Evolutionary conservation across 257 asterid genomes (phyloP).

Genomic region (Fraxinus excelsior): DNA sequence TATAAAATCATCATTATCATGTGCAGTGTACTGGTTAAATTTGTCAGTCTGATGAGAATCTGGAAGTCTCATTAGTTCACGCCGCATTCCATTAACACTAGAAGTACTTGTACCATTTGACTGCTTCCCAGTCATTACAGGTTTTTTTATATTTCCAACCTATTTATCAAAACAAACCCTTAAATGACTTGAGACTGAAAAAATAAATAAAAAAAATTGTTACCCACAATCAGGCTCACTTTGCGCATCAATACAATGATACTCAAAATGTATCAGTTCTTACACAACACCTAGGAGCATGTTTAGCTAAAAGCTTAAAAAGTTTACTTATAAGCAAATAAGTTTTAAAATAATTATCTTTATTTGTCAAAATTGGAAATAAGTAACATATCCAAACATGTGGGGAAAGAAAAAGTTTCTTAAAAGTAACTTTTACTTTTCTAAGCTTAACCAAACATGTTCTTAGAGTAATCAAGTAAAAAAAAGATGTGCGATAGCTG

Average conservation of each 20-base stretch:
- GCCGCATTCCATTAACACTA: slow-evolving; percentile 69
- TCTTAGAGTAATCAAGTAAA: not conserved
- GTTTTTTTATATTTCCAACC: slow-evolving; percentile 79
- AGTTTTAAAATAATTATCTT: no score
- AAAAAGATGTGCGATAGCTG: not conserved
- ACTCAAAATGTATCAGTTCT: not conserved
- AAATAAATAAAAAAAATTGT: no score
- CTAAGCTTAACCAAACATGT: not conserved
- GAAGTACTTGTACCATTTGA: slow-evolving; percentile 70
- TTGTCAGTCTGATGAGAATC: slow-evolving; percentile 59
- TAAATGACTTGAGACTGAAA: slow-evolving; percentile 8
- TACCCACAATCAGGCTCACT: not conserved
- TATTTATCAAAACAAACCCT: slow-evolving; percentile 29
- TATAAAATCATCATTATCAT: slow-evolving; percentile 71
- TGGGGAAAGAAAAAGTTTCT: not conserved
- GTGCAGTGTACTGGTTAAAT: slow-evolving; percentile 48
- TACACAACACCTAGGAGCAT: not conserved
- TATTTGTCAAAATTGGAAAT: not conserved
- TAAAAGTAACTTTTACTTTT: not conserved
- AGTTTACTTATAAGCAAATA: not conserved
- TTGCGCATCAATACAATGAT: not conserved
- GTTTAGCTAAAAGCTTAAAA: no score
- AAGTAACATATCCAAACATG: not conserved
- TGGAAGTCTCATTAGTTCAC: slow-evolving; percentile 87
- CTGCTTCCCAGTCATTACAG: slow-evolving; percentile 54